Evolutionary conservation across 768 basidiomycete genomes (phyloP).

Genomic region (Boletus eberwhitei): DNA sequence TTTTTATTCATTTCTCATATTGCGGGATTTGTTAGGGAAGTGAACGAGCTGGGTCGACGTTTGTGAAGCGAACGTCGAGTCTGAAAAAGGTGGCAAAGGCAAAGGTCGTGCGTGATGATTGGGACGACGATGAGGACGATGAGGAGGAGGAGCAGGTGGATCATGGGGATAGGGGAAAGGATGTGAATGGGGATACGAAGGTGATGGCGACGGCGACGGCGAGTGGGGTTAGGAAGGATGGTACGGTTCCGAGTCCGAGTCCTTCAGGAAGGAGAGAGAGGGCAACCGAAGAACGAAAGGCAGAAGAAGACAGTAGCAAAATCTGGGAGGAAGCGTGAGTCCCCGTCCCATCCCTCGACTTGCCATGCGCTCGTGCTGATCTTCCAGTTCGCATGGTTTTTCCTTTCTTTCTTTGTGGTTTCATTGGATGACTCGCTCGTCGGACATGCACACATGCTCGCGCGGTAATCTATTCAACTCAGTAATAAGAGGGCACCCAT

Average conservation of each 20-base stretch:
- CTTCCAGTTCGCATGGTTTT: slow-evolving; percentile 4
- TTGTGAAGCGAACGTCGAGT: neutral
- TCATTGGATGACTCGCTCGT: neutral
- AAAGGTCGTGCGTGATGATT: slow-evolving; percentile 44
- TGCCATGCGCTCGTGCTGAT: slow-evolving; percentile 9
- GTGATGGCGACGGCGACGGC: neutral
- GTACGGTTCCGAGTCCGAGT: neutral
- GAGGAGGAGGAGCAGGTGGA: neutral
- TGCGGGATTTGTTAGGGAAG: slow-evolving; percentile 2
- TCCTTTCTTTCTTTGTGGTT: neutral
- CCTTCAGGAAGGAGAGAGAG: neutral
- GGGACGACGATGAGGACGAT: slow-evolving; percentile 55
- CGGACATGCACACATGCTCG: neutral
- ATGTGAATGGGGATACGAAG: neutral
- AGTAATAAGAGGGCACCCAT: slow-evolving; percentile 65
- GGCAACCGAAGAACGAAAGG: neutral
- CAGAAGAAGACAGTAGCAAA: slow-evolving; percentile 37
- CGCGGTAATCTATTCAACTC: neutral
- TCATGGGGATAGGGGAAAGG: too few relatives aligned
- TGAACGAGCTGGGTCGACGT: neutral
- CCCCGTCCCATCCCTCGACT: neutral
- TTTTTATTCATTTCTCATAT: neutral
- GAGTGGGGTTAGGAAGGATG: neutral
- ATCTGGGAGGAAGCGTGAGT: slow-evolving; percentile 75
- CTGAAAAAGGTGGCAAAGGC: neutral